These are phyloP conservation scores for Aspergillus asperescens DNA, from an alignment of 495 filamentous ascomycete species.

Conservation along the genomic window DNA sequence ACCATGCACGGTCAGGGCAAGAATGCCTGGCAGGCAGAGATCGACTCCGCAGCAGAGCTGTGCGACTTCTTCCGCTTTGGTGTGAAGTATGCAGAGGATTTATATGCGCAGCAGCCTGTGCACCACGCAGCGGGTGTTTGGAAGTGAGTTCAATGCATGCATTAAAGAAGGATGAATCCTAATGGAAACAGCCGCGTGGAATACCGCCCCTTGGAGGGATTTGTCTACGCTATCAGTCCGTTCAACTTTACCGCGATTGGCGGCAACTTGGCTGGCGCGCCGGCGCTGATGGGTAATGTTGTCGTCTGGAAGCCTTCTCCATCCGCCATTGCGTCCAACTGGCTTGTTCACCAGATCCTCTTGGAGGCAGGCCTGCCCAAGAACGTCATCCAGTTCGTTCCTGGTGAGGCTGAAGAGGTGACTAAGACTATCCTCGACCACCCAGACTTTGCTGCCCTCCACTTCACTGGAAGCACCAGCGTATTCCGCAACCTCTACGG, in stretches of 20 bases:
- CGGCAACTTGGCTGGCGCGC: constrained; percentile 69
- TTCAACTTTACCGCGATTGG: constrained; percentile 91
- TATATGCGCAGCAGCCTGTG: constrained; percentile 76
- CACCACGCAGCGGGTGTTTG: constrained; percentile 74
- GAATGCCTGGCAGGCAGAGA: constrained; percentile 95
- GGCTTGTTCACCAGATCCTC: constrained; percentile 75
- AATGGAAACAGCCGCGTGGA: constrained; percentile 53
- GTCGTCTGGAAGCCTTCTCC: constrained; percentile 86
- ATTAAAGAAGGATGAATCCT: background rate
- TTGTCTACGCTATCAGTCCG: constrained; percentile 79
- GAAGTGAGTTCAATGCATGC: constrained; percentile 49
- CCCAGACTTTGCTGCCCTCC: constrained; percentile 67
- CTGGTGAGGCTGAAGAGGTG: constrained; percentile 71
- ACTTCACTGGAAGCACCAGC: constrained; percentile 76
- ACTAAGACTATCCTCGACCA: constrained; percentile 66
- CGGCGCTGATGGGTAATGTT: constrained; percentile 78
- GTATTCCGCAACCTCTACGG: constrained; percentile 81
- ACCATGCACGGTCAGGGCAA: constrained; percentile 95
- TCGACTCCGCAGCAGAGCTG: constrained; percentile 88
- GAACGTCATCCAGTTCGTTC: constrained; percentile 79
- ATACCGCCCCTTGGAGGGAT: constrained; percentile 78
- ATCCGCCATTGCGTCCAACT: constrained; percentile 68
- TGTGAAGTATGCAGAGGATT: constrained; percentile 79
- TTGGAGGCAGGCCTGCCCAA: constrained; percentile 75
- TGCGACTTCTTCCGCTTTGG: constrained; percentile 86